Base-by-base conservation (phyloP, 2,329 filamentous ascomycete genomes). In the Penicillium vulpinum region DNA sequence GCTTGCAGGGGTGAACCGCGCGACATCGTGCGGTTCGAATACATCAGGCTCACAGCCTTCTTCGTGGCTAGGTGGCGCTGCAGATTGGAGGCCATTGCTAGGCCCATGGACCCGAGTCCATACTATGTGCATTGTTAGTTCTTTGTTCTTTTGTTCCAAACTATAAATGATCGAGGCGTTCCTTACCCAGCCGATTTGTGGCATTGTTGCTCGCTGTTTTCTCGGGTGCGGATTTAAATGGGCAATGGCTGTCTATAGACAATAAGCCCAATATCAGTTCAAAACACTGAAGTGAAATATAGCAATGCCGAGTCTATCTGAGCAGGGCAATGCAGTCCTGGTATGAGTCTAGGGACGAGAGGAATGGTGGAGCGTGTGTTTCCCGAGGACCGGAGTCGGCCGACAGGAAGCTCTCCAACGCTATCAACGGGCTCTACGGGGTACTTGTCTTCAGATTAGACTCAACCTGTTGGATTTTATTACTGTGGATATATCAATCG, bases 71-170 rank as follows among this genome's bases (percentile, higher is more conserved):
- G 66, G 54, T 77, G 75, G 21, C 69, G 70, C 66, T 78, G 75
- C 8, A 78, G 69, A 53, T 78, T 78, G 44, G 65, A 68, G 53
- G 76, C 75, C 76, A 78, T 78, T 61, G 72, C 73, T 16, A 75
- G 72, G 58, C 76, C 76, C 76, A 78, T 78, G 33, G 76, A 78
- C 38, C 76, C 76, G 49, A 78, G 74, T 58, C 76, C 76, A 64
- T 74, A 75, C 72, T 75, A 36, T 9, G 35, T 54, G 11, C 8
- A 29, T 13, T 22, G 39, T 60, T 59, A 60, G 49, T 51, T 8
- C 2, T 9, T 41, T 24, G 49, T 51, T 8, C 2, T 9, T 41
- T 24, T 29, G 41, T 18, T 8, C 33, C 9, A 4, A 26, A 6
- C 6, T 11, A 28, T 50, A 40, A 13, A 26, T n/a, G 9, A 21